Conservation (phyloP, 108 stramenopile genomes). For the Mediolabrus comicus region DNA sequence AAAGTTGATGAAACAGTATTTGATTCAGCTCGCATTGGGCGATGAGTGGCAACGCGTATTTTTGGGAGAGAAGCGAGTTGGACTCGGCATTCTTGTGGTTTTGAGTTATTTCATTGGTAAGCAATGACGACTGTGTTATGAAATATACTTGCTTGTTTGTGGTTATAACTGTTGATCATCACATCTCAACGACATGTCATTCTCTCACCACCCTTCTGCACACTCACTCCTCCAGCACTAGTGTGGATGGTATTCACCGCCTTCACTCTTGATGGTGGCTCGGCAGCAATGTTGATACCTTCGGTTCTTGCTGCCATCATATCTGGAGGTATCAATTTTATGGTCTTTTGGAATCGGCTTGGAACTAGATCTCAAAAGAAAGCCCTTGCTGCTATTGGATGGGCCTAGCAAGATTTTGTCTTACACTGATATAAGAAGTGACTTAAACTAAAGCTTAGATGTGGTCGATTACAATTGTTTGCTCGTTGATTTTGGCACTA, state of each 20-base stretch:
- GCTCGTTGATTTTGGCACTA: background rate
- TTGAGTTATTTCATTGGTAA: conserved; percentile 44
- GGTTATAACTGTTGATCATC: background rate
- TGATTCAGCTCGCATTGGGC: conserved; percentile 58
- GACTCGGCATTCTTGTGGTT: conserved; percentile 57
- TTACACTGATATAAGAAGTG: too few relatives aligned
- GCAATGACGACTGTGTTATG: background rate
- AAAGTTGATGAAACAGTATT: conserved; percentile 54
- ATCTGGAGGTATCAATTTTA: conserved; percentile 62
- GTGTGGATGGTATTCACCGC: conserved; percentile 45
- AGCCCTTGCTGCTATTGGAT: conserved; percentile 43
- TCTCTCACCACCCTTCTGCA: conserved; percentile 15
- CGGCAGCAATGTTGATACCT: conserved; percentile 57
- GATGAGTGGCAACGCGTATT: conserved; percentile 84
- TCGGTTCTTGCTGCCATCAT: conserved; percentile 57
- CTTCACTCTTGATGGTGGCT: conserved; percentile 40
- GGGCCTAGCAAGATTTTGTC: conserved; percentile 1
- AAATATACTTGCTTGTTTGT: background rate
- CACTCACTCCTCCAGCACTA: conserved; percentile 23
- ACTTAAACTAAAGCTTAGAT: too few relatives aligned
- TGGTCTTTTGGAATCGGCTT: conserved; percentile 55
- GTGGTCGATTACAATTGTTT: background rate
- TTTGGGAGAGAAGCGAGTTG: conserved; percentile 67
- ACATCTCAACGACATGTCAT: background rate
- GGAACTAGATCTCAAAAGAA: conserved; percentile 33